A percentile compares a stretch with the other conserved stretches of the same genome.
phyloP scores from a whole-genome alignment of 2,329 filamentous ascomycete species.

The Amauroascus verrucosus region DNA sequence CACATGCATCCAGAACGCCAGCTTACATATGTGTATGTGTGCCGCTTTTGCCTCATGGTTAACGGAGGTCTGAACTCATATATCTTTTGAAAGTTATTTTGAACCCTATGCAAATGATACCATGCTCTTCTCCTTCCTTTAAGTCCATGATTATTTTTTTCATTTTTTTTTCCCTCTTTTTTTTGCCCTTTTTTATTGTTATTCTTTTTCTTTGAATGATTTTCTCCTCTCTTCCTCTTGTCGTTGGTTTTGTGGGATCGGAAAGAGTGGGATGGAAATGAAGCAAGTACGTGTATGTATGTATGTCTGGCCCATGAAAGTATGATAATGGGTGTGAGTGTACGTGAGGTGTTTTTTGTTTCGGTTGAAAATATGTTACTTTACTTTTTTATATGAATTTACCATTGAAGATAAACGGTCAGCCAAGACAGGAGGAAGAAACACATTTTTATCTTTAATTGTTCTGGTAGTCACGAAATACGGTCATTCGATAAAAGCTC shows the following conservation, averaged over 20 bases:
- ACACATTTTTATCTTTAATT: too few relatives aligned
- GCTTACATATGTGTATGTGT: slow-evolving; percentile 7
- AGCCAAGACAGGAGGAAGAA: too few relatives aligned
- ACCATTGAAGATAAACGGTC: not conserved
- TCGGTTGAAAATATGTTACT: slow-evolving; percentile 5
- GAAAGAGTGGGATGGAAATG: not conserved
- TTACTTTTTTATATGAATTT: not conserved
- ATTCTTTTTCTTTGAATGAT: not conserved
- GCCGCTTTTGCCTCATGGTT: slow-evolving; percentile 19
- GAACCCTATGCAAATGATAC: slow-evolving; percentile 11
- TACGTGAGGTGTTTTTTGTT: not conserved
- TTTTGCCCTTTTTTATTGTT: slow-evolving; percentile 1
- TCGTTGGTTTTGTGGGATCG: not conserved
- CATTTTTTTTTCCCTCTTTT: not conserved
- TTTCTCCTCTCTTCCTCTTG: slow-evolving; percentile 14
- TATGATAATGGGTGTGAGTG: not conserved
- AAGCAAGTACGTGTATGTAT: not conserved
- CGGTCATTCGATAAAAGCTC: too few relatives aligned
- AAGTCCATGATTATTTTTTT: slow-evolving; percentile 13
- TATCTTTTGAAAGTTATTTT: slow-evolving; percentile 9
- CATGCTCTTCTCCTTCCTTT: slow-evolving; percentile 11
- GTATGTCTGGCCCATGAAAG: not conserved
- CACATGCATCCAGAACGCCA: slow-evolving; percentile 25
- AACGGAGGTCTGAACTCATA: slow-evolving; percentile 18
- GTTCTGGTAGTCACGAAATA: too few relatives aligned